phyloP scores from a whole-genome alignment of 129 eudicot genomes.

The Flaveria brownii region DNA sequence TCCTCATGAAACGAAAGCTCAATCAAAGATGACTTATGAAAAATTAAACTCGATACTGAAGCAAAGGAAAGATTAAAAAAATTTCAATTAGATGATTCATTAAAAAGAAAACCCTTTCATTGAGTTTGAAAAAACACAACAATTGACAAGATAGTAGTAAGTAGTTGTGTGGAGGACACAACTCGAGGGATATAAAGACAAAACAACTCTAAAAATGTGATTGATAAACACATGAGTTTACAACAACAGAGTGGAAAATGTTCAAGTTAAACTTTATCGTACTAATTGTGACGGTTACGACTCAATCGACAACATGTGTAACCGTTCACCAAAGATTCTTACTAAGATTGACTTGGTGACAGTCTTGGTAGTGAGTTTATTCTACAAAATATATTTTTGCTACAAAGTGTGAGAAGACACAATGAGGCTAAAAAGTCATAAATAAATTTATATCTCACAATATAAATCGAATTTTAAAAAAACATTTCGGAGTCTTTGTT shows the following conservation, averaged over 20 bases:
- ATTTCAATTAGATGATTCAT: background rate
- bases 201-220: background rate
- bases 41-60: background rate
- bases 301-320: background rate
- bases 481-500: no score
- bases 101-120: background rate
- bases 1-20: no score
- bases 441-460: no score
- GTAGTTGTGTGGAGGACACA: background rate
- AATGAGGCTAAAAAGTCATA: no score
- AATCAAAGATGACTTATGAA: background rate
- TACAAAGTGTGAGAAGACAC: no score
- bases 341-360: no score
- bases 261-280: no score
- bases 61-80: background rate
- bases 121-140: background rate
- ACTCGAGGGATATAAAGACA: background rate
- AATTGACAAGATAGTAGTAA: background rate
- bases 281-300: background rate
- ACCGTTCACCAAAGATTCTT: background rate
- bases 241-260: background rate
- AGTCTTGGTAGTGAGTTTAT: no score
- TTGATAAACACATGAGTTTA: background rate
- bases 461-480: no score
- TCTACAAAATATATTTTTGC: no score